Percentiles rank a stretch among this genome's conserved stretches.
Conservation (phyloP, 805 yeast genomes). For the Kodamaea nitidulidarum region DNA sequence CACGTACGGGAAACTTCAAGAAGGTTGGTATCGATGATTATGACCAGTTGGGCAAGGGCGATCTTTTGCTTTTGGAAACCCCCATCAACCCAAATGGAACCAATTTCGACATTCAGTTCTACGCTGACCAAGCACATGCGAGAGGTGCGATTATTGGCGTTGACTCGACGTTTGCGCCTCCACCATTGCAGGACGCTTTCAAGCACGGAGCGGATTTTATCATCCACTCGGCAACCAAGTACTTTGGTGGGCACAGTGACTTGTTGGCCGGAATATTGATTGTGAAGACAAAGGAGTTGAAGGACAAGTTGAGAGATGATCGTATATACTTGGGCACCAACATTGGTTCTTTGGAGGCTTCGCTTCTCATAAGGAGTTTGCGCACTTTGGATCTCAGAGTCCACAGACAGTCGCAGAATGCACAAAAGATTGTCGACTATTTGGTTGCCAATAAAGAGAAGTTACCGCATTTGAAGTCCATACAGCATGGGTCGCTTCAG, state of each 20-base stretch:
- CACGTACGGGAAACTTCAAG: conserved; percentile 56
- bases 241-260: conserved; percentile 95
- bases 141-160: conserved; percentile 70
- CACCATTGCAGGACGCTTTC: conserved; percentile 81
- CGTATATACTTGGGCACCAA: conserved; percentile 74
- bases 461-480: conserved; percentile 46
- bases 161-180: conserved; percentile 93
- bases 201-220: conserved; percentile 80
- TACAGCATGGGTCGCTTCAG: conserved; percentile 77
- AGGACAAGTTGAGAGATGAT: conserved; percentile 50
- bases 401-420: conserved; percentile 58
- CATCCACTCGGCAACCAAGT: conserved; percentile 92
- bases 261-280: conserved; percentile 76
- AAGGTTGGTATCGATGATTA: conserved; percentile 41
- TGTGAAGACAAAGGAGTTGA: conserved; percentile 51
- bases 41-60: conserved; percentile 59
- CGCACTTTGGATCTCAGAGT: conserved; percentile 78
- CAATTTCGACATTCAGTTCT: conserved; percentile 56
- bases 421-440: conserved; percentile 55
- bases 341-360: conserved; percentile 73
- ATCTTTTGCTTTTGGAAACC: conserved; percentile 77
- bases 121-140: conserved; percentile 68
- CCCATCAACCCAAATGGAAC: conserved; percentile 85
- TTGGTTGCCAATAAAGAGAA: conserved; percentile 47
- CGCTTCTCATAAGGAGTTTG: conserved; percentile 69